phyloP scores from a whole-genome alignment of 75 land plant genomes.

The Selaginella moellendorffii region DNA sequence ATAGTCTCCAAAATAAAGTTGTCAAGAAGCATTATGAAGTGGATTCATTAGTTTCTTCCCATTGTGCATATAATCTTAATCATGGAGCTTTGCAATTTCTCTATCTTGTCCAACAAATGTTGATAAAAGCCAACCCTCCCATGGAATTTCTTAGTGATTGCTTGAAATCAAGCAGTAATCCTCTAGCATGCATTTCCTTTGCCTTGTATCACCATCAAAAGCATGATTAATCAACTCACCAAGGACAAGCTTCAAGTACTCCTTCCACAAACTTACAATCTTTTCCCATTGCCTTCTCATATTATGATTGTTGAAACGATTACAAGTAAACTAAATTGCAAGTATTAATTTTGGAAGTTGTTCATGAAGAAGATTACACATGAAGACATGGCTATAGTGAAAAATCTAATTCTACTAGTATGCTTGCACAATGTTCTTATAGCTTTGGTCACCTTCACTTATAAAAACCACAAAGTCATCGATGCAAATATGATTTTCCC shows the following conservation, averaged over 20 bases:
- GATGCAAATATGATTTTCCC: background rate
- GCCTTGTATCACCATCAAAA: background rate
- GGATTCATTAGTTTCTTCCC: slow-evolving; percentile 4
- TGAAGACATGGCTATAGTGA: slow-evolving; percentile 2
- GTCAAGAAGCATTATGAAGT: slow-evolving; percentile 2
- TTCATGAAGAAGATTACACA: background rate
- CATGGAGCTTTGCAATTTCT: background rate
- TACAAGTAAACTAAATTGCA: slow-evolving; percentile 6
- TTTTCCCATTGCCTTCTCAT: background rate
- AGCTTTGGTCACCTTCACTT: slow-evolving; percentile 6
- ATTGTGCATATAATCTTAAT: slow-evolving; percentile 1
- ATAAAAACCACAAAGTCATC: background rate
- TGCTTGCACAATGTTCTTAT: background rate
- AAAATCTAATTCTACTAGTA: background rate
- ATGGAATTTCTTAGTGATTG: background rate
- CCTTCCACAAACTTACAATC: slow-evolving; percentile 1
- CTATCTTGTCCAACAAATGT: background rate
- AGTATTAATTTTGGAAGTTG: background rate
- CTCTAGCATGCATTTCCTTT: slow-evolving; percentile 9
- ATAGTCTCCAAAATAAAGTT: slow-evolving; percentile 4
- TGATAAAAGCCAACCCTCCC: slow-evolving; percentile 1
- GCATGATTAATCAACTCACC: slow-evolving; percentile 4
- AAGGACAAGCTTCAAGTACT: slow-evolving; percentile 1
- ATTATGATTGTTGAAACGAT: background rate
- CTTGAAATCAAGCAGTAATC: background rate